phyloP scores from a whole-genome alignment of 805 yeast species.

The Ogataea siamensis region DNA sequence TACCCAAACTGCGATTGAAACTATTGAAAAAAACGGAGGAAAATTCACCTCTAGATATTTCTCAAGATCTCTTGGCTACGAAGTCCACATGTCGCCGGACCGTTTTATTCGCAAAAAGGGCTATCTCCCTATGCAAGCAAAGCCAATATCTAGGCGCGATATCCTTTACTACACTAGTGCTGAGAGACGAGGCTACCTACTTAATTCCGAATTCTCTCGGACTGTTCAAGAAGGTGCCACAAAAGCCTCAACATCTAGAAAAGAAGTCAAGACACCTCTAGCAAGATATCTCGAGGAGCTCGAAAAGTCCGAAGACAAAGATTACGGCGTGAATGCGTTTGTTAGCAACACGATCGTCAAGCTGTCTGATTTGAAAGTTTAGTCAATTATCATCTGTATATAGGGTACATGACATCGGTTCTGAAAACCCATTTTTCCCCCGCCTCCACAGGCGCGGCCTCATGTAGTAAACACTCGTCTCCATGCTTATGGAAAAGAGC shows the following conservation, averaged over 20 bases:
- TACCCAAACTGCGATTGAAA: slow-evolving; percentile 65
- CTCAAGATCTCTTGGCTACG: slow-evolving; percentile 57
- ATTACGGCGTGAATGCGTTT: slow-evolving; percentile 24
- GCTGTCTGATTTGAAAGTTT: slow-evolving; percentile 27
- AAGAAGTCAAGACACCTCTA: slow-evolving; percentile 22
- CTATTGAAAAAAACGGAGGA: slow-evolving; percentile 74
- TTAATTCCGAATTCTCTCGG: slow-evolving; percentile 37
- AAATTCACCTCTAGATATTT: slow-evolving; percentile 71
- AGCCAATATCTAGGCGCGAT: slow-evolving; percentile 81
- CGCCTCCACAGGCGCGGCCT: slow-evolving; percentile 47
- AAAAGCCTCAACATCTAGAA: slow-evolving; percentile 6
- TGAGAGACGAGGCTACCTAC: slow-evolving; percentile 72
- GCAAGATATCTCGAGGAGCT: slow-evolving; percentile 24
- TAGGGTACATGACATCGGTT: slow-evolving; percentile 48
- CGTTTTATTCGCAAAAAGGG: slow-evolving; percentile 68
- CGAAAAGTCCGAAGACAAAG: slow-evolving; percentile 3
- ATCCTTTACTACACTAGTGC: slow-evolving; percentile 73
- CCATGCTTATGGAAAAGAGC: slow-evolving; percentile 66
- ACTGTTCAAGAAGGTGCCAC: slow-evolving; percentile 25
- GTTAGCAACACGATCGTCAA: slow-evolving; percentile 23
- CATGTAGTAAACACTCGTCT: slow-evolving; percentile 60
- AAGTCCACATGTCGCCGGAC: slow-evolving; percentile 75
- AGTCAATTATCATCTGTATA: slow-evolving; percentile 11
- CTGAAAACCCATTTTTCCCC: slow-evolving; percentile 65
- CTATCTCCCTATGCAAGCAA: slow-evolving; percentile 76